These are phyloP conservation scores for Dactylella cylindrospora DNA, from an alignment of 2,329 filamentous ascomycete species.

Conservation along the genomic window DNA sequence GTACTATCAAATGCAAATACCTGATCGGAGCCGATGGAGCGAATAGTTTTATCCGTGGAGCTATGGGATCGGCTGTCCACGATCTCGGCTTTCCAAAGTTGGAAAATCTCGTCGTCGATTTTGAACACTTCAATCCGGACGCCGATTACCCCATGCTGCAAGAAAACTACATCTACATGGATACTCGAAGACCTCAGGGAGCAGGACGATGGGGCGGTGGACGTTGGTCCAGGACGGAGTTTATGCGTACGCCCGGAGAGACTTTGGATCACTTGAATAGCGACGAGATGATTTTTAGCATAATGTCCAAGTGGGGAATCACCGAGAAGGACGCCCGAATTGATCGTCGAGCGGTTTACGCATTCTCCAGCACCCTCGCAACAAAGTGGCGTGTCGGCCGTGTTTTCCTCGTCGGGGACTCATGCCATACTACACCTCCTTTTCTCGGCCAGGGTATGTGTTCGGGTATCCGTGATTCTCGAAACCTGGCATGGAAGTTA, in stretches of 20 bases:
- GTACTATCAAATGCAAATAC: too few relatives aligned
- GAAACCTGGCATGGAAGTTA: constrained; percentile 60
- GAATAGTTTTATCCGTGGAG: constrained; percentile 56
- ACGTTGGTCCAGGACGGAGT: too few relatives aligned
- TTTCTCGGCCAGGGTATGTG: constrained; percentile 81
- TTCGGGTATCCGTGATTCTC: constrained; percentile 70
- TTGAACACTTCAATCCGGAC: constrained; percentile 49
- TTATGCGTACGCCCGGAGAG: constrained; percentile 47
- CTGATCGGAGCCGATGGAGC: constrained; percentile 60
- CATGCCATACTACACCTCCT: constrained; percentile 76
- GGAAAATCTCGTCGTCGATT: too few relatives aligned
- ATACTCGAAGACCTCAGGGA: too few relatives aligned
- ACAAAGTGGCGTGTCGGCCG: constrained; percentile 69
- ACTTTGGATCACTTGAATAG: constrained; percentile 49
- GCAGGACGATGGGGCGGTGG: too few relatives aligned
- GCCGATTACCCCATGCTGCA: constrained; percentile 51
- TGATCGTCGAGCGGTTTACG: constrained; percentile 70
- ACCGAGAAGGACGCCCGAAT: too few relatives aligned
- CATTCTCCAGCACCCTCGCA: too few relatives aligned
- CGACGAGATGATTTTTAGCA: too few relatives aligned
- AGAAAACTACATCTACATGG: too few relatives aligned
- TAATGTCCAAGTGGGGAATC: too few relatives aligned
- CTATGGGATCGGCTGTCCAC: too few relatives aligned
- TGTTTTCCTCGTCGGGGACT: constrained; percentile 73
- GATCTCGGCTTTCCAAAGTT: too few relatives aligned